These are phyloP conservation scores for Hibiscus syriacus DNA, from an alignment of 345 rosid genomes.

Conservation along the genomic window DNA sequence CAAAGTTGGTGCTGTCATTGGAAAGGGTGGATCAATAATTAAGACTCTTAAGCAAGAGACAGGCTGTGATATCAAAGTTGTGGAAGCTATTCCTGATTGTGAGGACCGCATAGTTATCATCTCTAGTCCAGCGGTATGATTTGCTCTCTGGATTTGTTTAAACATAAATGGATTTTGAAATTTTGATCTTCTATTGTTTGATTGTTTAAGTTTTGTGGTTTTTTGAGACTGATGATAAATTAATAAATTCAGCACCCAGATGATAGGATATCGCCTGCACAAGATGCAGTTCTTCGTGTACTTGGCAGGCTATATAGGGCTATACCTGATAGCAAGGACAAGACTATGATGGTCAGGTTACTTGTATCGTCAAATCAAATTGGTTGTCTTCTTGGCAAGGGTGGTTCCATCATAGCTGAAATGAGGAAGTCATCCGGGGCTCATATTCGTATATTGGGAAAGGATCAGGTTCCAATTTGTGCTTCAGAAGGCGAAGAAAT, in stretches of 20 bases:
- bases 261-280: constrained; percentile 57
- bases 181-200: constrained; percentile 6
- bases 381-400: constrained; percentile 77
- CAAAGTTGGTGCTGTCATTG: constrained; percentile 64
- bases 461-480: constrained; percentile 67
- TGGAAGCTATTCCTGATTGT: constrained; percentile 48
- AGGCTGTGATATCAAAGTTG: constrained; percentile 65
- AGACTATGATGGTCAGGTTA: constrained; percentile 42
- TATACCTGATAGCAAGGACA: constrained; percentile 49
- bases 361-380: constrained; percentile 62
- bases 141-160: constrained; percentile 14
- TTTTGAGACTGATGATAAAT: constrained; percentile 12
- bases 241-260: constrained; percentile 54
- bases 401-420: constrained; percentile 64
- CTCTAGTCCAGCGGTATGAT: constrained; percentile 65
- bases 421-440: constrained; percentile 71
- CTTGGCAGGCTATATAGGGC: constrained; percentile 51
- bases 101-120: constrained; percentile 55
- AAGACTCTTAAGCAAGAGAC: constrained; percentile 59
- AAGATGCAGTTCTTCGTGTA: constrained; percentile 73
- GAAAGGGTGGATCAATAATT: constrained; percentile 63
- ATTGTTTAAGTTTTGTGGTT: not conserved
- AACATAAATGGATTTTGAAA: not conserved
- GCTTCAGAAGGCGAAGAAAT: constrained; percentile 74
- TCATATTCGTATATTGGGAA: constrained; percentile 57